Conservation (phyloP, 768 basidiomycete genomes). For the Agrocybe praecox region DNA sequence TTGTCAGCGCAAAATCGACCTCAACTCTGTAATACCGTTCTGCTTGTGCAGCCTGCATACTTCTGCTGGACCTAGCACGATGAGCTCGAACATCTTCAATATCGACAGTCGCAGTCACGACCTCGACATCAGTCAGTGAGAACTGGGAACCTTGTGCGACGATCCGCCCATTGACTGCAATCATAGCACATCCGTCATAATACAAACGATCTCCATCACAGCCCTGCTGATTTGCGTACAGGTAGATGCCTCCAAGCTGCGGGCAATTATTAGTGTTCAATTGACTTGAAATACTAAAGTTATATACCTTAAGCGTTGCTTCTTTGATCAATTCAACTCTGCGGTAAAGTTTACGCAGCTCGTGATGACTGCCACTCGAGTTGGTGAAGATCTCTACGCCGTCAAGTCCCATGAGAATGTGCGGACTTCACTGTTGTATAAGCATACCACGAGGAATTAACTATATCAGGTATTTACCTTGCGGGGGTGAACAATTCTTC, state of each 20-base stretch:
- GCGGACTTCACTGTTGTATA: conserved; percentile 63
- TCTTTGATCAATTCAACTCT: conserved; percentile 96
- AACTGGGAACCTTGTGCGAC: conserved; percentile 97
- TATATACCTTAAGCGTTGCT: conserved; percentile 87
- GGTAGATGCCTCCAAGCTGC: conserved; percentile 93
- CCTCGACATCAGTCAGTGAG: conserved; percentile 94
- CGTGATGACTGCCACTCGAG: conserved; percentile 97
- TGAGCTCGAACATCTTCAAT: conserved; percentile 96
- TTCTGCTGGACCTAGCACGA: conserved; percentile 79
- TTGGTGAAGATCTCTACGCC: conserved; percentile 99
- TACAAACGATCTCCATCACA: conserved; percentile 98
- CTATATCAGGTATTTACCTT: conserved; percentile 62
- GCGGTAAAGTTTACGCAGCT: conserved; percentile 91
- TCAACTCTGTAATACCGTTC: conserved; percentile 83
- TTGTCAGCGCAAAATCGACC: conserved; percentile 77
- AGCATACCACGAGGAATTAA: background rate
- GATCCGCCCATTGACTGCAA: conserved; percentile 90
- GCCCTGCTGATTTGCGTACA: conserved; percentile 98
- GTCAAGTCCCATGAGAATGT: conserved; percentile 96
- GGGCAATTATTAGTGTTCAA: background rate
- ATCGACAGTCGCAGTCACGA: conserved; percentile 93
- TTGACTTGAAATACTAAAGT: background rate
- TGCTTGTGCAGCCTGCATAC: conserved; percentile 83
- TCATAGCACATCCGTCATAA: conserved; percentile 97
- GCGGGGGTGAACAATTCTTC: conserved; percentile 97